These are phyloP conservation scores for Nicotiana noctiflora DNA, from an alignment of 257 asterid genomes.

Conservation along the genomic window DNA sequence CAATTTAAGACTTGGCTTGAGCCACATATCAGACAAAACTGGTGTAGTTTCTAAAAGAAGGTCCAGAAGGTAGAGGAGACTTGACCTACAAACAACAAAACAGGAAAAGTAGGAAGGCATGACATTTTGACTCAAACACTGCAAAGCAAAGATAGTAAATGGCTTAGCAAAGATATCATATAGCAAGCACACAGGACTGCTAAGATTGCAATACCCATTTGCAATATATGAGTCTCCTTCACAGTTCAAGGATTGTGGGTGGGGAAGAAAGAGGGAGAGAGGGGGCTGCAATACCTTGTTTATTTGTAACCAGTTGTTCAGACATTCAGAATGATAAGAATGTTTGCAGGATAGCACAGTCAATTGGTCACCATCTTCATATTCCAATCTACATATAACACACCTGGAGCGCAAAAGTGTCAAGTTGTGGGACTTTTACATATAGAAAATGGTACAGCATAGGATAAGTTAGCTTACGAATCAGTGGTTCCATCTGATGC, in stretches of 20 bases:
- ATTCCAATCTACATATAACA: slow-evolving; percentile 87
- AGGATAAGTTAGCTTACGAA: slow-evolving; percentile 51
- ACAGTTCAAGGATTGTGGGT: neutral
- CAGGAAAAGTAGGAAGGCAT: neutral
- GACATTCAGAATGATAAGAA: slow-evolving; percentile 74
- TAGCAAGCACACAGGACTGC: neutral
- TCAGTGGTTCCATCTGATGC: slow-evolving; percentile 54
- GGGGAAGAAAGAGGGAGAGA: no score
- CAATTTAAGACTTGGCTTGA: neutral
- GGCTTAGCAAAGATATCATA: slow-evolving; percentile 1
- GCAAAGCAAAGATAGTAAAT: neutral
- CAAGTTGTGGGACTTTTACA: neutral
- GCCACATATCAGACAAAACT: neutral
- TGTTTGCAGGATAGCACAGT: slow-evolving; percentile 85
- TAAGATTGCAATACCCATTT: neutral
- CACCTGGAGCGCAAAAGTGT: slow-evolving; percentile 41
- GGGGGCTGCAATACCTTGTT: slow-evolving; percentile 53
- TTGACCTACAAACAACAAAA: neutral
- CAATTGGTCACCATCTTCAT: slow-evolving; percentile 75
- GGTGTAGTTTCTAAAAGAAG: neutral
- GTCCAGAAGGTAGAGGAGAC: neutral
- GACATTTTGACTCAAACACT: neutral
- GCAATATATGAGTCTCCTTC: neutral
- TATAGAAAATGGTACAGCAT: neutral
- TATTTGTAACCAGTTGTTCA: slow-evolving; percentile 73